Evolutionary conservation across 2,329 filamentous ascomycete genomes (phyloP), one percentile per base, ranked within the genome.

Genomic region (Coniochaeta sp.): DNA sequence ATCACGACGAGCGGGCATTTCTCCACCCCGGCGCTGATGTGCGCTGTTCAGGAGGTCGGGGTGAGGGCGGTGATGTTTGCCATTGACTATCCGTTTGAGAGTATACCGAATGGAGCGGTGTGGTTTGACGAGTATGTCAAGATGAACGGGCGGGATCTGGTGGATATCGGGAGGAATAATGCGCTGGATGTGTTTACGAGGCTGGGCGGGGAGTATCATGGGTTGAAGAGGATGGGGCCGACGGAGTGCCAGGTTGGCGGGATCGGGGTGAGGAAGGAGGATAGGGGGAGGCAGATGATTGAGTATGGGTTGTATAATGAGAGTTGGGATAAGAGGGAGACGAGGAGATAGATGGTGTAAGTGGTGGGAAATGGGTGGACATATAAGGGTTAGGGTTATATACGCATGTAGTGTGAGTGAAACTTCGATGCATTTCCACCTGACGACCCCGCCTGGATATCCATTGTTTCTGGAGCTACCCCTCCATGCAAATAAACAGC

Each of bases 51-150:
- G 51, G 59, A 61, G 51, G 51, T 60, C 40, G 57, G 60, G 13
- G 53, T 54, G 6, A 52, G 52, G 48, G 38, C 56, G 24, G 55
- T 62, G 49, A 52, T 62, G 52, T 61, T 62, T 50, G 54, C 55
- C 13, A 58, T 61, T 30, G 59, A 60, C 51, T 62, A 61, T 31
- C 57, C 60, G 6, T 62, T 60, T 35, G 59, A 62, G 55, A 60
- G 55, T 50, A 58, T 63, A 30, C 55, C 57, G 27, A 59, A 61
- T 33, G 57, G 53, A 13, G 57, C 56, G 38, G 55, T 57, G 14
- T 61, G 58, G 60, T 61, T 59, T 46, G 61, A 63, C 48, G 55
- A 60, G 31, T 53, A 57, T 33, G 55, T 58, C 9, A 52, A 55
- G 26, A 51, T 59, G 42, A 54, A 46, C 35, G 51, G 48, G 24